Evolutionary conservation across 805 yeast genomes (phyloP), one percentile per base, ranked within the genome.

Genomic region (Torulaspora delbrueckii): DNA sequence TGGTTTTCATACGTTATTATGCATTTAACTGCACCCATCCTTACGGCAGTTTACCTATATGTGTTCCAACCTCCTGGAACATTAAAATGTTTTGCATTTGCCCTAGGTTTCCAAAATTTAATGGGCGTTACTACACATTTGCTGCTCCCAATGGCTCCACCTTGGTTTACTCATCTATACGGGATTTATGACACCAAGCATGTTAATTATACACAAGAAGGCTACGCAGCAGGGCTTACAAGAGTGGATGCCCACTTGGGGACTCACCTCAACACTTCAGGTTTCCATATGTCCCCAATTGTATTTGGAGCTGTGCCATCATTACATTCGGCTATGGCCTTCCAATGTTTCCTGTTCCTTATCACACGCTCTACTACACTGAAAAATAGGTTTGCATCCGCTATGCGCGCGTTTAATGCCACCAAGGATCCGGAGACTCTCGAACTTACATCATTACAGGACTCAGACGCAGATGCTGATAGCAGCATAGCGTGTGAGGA

Each of bases 141-240:
- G 30, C 39, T 73, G 5, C 70, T 81, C 60, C 90, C 90, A 22
- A 81, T 78, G 58, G 85, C 87, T 1, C 85, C 89, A 0, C 89
- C 89, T 3, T 80, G 87, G 82, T 83, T 81, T 59, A 76, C 80
- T 38, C 81, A 77, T 57, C 50, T 78, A 49, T 73, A 82, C 53
- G 86, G 87, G 3, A 73, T 74, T 18, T 75, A 78, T 51, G 74
- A 62, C 44, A 53, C 53, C 3, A 72, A 58, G 46, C 67, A 60
- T 8, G 83, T 84, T 1, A 70, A 73, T 50, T 83, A 82, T 60
- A 77, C 75, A 26, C 79, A 79, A 74, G 75, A 75, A 10, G 86
- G 86, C 10, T 83, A 76, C 57, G 84, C 86, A 2, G 90, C 87
- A 10, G 88, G 88, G 1, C 67, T 82, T 35, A 76, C 79, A 2